Conservation (phyloP, 2,329 filamentous ascomycete genomes). For the Nemania abortiva region DNA sequence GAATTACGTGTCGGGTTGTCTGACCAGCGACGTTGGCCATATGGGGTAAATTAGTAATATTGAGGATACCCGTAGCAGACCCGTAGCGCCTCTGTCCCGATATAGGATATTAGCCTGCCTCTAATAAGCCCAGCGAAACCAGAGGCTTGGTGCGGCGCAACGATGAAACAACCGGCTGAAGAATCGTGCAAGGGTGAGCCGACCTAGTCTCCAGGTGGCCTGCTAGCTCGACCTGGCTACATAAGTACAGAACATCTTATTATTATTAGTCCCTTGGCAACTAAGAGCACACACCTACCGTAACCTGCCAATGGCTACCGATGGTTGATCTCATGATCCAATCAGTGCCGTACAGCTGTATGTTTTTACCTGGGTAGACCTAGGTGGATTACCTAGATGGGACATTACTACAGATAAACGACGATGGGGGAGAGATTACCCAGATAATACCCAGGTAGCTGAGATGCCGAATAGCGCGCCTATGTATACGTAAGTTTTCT, state of each 20-base stretch:
- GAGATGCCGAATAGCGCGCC: background rate
- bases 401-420: background rate
- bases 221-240: conserved; percentile 2
- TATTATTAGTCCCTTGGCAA: conserved; percentile 30
- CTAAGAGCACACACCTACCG: background rate
- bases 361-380: background rate
- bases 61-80: background rate
- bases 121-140: conserved; percentile 37
- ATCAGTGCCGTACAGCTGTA: background rate
- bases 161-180: conserved; percentile 40
- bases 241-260: conserved; percentile 4
- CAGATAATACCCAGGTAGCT: background rate
- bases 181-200: conserved; percentile 32
- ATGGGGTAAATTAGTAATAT: conserved; percentile 40
- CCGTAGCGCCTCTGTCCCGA: conserved; percentile 15
- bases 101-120: conserved; percentile 28
- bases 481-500: background rate
- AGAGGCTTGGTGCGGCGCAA: conserved; percentile 38
- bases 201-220: conserved; percentile 25
- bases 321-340: conserved; percentile 6
- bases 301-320: background rate
- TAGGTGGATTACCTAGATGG: no score
- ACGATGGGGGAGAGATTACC: background rate
- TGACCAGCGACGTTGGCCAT: conserved; percentile 20
- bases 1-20: conserved; percentile 25